These are phyloP conservation scores for Kalmusia sp. DNA, from an alignment of 2,329 filamentous ascomycete species.

Conservation along the genomic window DNA sequence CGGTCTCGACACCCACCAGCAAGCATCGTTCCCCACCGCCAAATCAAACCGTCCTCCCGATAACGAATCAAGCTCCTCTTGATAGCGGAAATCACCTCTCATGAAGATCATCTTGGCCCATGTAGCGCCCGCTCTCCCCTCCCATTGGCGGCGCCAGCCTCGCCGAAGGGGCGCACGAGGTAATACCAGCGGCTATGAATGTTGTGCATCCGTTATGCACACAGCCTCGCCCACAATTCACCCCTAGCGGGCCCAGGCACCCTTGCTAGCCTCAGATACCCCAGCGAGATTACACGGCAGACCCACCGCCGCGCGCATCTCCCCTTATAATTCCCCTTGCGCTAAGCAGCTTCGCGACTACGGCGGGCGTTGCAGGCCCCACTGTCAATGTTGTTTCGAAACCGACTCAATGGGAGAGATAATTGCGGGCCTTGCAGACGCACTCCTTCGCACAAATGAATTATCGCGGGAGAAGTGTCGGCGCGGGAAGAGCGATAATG, in stretches of 20 bases:
- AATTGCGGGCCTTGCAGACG: background rate
- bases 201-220: constrained; percentile 11
- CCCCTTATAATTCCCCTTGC: background rate
- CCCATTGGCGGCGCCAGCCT: constrained; percentile 9
- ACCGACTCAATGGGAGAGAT: background rate
- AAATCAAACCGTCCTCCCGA: background rate
- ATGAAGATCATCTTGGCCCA: constrained; percentile 5
- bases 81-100: constrained; percentile 12
- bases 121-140: background rate
- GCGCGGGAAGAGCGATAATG: too few relatives aligned
- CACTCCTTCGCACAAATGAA: background rate
- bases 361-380: background rate
- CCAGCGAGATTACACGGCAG: constrained; percentile 5
- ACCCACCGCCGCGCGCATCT: background rate
- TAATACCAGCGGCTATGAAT: background rate
- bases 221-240: constrained; percentile 1
- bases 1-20: background rate
- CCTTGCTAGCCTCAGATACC: background rate
- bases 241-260: background rate
- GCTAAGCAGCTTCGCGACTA: background rate
- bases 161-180: background rate
- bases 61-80: background rate
- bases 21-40: background rate
- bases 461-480: too few relatives aligned
- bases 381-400: background rate